Evolutionary conservation across 805 yeast species (phyloP).

Genomic region (Pichia kluyveri): DNA sequence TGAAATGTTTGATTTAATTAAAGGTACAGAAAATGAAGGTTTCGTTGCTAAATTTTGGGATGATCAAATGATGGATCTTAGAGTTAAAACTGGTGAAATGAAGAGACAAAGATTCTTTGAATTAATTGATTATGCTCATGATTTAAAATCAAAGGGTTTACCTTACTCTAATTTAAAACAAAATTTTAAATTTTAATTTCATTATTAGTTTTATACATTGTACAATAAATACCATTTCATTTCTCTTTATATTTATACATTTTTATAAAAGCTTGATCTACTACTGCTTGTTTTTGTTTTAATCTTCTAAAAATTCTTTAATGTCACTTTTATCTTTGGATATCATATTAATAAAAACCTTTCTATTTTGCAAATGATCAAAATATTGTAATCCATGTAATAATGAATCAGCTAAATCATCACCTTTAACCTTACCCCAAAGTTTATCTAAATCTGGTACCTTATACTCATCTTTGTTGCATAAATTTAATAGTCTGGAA

Average conservation of each 20-base stretch:
- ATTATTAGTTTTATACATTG: too few relatives aligned
- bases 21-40: constrained; percentile 27
- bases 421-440: constrained; percentile 35
- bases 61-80: constrained; percentile 17
- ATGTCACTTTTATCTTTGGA: neutral
- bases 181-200: neutral
- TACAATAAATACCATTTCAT: neutral
- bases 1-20: constrained; percentile 30
- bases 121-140: constrained; percentile 22
- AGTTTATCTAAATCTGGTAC: constrained; percentile 5
- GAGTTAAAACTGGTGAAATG: constrained; percentile 19
- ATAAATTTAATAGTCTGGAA: constrained; percentile 16
- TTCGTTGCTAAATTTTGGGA: constrained; percentile 26
- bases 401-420: constrained; percentile 60
- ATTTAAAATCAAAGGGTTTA: constrained; percentile 16
- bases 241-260: neutral
- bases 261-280: too few relatives aligned
- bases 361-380: constrained; percentile 29
- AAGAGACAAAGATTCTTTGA: constrained; percentile 21
- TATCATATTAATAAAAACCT: constrained; percentile 3
- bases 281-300: too few relatives aligned
- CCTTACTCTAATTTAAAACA: constrained; percentile 15
- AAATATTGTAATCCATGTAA: constrained; percentile 48
- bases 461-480: constrained; percentile 7
- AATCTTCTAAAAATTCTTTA: neutral